Evolutionary conservation across 2,329 filamentous ascomycete genomes (phyloP).

Genomic region (Fusarium sp.): DNA sequence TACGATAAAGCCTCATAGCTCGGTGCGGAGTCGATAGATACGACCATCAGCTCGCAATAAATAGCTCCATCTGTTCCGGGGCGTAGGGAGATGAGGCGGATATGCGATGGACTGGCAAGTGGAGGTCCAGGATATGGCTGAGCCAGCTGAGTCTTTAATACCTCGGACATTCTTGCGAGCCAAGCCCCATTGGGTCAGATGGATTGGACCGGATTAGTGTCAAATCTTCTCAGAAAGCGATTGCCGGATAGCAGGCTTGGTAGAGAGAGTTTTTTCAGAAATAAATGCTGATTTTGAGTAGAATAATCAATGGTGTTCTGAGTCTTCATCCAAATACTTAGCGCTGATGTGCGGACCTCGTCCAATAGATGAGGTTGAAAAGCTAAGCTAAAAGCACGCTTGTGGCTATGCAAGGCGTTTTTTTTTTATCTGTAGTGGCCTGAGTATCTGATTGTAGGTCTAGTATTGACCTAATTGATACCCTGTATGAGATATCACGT

Average conservation of each 20-base stretch:
- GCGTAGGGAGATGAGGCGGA: not conserved
- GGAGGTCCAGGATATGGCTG: not conserved
- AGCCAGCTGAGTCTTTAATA: too few relatives aligned
- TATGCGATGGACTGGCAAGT: not conserved
- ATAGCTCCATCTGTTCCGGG: not conserved
- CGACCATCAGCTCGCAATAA: not conserved
- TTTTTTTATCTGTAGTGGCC: not conserved
- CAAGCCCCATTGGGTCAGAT: rapidly evolving
- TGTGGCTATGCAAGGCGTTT: not conserved
- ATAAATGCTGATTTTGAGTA: not conserved
- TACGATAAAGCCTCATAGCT: not conserved
- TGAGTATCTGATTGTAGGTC: too few relatives aligned
- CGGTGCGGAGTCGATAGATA: not conserved
- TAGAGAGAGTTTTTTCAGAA: not conserved
- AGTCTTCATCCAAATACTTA: not conserved
- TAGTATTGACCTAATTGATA: too few relatives aligned
- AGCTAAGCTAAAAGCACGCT: not conserved
- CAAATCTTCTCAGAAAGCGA: not conserved
- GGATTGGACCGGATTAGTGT: not conserved
- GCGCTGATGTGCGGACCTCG: not conserved
- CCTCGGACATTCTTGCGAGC: not conserved
- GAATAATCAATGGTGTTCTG: too few relatives aligned
- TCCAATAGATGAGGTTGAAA: not conserved
- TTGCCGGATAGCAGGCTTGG: rapidly evolving
- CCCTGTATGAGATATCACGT: rapidly evolving